Conservation (phyloP, 345 rosid genomes). For the Acer campestre region DNA sequence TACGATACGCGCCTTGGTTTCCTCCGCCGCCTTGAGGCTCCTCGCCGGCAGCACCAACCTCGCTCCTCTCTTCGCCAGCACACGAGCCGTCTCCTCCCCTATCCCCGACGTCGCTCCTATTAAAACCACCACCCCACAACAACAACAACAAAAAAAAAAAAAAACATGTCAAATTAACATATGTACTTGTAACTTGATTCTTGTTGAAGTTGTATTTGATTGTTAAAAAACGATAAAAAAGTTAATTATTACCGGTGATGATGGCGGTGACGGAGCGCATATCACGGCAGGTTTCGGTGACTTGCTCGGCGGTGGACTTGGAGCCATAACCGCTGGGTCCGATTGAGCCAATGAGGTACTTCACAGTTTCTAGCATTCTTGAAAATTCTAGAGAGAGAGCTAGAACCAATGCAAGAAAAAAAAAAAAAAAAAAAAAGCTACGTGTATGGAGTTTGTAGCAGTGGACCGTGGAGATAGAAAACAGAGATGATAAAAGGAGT, state of each 20-base stretch:
- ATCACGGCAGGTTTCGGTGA: conserved; percentile 56
- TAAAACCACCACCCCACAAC: too few relatives aligned
- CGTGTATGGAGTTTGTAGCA: conserved; percentile 30
- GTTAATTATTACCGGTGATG: conserved; percentile 63
- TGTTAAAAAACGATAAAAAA: too few relatives aligned
- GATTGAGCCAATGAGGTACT: conserved; percentile 73
- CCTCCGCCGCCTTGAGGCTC: conserved; percentile 83
- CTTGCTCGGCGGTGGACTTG: conserved; percentile 85
- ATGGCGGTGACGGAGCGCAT: conserved; percentile 72
- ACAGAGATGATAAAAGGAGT: neutral
- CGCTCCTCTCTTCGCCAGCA: conserved; percentile 74
- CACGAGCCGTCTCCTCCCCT: conserved; percentile 95
- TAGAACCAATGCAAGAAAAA: neutral
- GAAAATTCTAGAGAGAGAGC: neutral
- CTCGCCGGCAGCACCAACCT: conserved; percentile 84
- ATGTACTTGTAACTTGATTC: too few relatives aligned
- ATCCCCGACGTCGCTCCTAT: conserved; percentile 97
- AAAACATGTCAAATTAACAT: too few relatives aligned
- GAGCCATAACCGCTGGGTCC: conserved; percentile 90
- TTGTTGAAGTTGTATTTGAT: too few relatives aligned
- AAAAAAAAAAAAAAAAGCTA: too few relatives aligned
- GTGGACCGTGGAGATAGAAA: conserved; percentile 12
- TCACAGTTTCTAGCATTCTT: conserved; percentile 65
- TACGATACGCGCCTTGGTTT: conserved; percentile 64
- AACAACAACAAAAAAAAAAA: too few relatives aligned